These are phyloP conservation scores for Leccinum fallax DNA, from an alignment of 1,284 basidiomycete species.

Conservation along the genomic window DNA sequence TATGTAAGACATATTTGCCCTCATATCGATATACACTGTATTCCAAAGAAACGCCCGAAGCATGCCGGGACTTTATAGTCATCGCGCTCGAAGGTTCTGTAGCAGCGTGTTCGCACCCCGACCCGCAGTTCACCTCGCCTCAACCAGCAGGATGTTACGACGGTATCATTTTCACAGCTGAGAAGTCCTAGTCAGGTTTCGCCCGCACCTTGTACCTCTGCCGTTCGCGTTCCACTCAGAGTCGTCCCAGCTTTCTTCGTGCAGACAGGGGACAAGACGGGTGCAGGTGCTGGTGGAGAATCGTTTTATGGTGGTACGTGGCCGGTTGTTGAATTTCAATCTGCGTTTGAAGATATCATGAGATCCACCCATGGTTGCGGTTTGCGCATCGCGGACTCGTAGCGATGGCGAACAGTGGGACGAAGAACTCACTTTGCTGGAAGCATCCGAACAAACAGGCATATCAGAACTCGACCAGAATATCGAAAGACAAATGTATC, in stretches of 20 bases:
- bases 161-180: conserved; percentile 91
- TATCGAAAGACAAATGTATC: conserved; percentile 63
- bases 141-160: conserved; percentile 86
- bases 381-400: conserved; percentile 88
- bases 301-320: conserved; percentile 83
- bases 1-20: not conserved
- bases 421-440: conserved; percentile 58
- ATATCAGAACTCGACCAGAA: conserved; percentile 76
- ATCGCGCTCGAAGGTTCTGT: conserved; percentile 83
- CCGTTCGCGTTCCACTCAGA: conserved; percentile 37
- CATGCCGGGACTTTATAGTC: conserved; percentile 91
- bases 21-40: not conserved
- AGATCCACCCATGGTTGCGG: conserved; percentile 88
- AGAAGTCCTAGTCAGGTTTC: conserved; percentile 18
- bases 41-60: conserved; percentile 85
- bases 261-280: conserved; percentile 94
- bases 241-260: conserved; percentile 88
- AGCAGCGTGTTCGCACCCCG: conserved; percentile 15
- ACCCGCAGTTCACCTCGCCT: conserved; percentile 10
- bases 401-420: conserved; percentile 91
- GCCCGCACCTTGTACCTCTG: not conserved
- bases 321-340: not conserved
- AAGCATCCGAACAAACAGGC: not conserved
- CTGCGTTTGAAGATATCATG: conserved; percentile 56
- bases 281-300: conserved; percentile 89